Evolutionary conservation across 805 yeast species (phyloP), one percentile per base, ranked within the genome.

Genomic region (Schwanniomyces polymorphus): DNA sequence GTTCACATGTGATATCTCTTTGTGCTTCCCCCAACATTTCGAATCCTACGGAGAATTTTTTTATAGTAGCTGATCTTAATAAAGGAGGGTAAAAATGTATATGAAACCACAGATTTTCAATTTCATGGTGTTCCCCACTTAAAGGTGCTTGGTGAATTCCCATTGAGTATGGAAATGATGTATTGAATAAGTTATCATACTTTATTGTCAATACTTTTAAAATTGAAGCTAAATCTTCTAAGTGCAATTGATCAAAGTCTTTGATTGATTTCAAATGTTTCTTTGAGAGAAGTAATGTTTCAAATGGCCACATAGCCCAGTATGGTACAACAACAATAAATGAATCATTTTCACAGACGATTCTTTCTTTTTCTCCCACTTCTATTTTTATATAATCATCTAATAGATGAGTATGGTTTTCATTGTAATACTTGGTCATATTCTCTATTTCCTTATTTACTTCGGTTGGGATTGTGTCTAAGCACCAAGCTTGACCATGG

Each of bases 231-330:
- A 86, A 73, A 52, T 84, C 88, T 4, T 34, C 14, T 46, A 71
- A 74, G 50, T 85, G 80, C 48, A 65, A 61, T 5, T 65, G 70
- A 27, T 64, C 66, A 53, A 84, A 76, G 25, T 77, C 76, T 37
- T 64, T 67, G 11, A 84, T 60, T 10, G 82, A 77, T 21, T 76
- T 64, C 44, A 82, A 65, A 48, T 82, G 84, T 12, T 68, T 62
- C 56, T 81, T 81, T n/a, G 88, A 61, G 4, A 85, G 64, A 27
- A 86, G 67, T 67, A 86, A 65, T 5, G 88, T 81, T 65, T 86
- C 91, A 60, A 85, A 86, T 12, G 92, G 92, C 91, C 91, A 86
- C 29, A 82, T 74, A 5, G 91, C 91, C 92, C 92, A 86, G 61
- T 81, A 86, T 46, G 91, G 91, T 16, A 86, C 90, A 9, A 86